Conservation (phyloP, 2,329 filamentous ascomycete species). For the Fonsecaea nubica region DNA sequence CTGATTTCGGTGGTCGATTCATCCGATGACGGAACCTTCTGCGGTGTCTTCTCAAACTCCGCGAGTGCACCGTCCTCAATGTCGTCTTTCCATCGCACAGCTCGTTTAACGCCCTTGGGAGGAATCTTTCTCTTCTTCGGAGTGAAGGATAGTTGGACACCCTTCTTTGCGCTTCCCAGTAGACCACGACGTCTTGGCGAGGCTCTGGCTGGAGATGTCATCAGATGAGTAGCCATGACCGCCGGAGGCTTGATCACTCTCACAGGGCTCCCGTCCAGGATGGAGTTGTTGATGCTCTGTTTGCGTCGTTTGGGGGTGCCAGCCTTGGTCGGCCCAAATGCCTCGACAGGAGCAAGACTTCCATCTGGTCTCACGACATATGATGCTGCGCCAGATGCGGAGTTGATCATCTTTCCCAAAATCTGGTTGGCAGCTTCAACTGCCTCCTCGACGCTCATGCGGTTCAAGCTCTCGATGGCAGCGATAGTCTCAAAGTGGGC, state of each 20-base stretch:
- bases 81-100: constrained; percentile 91
- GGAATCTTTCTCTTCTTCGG: constrained; percentile 78
- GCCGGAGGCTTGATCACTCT: constrained; percentile 51
- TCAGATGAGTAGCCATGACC: constrained; percentile 41
- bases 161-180: constrained; percentile 67
- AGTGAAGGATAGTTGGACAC: constrained; percentile 71
- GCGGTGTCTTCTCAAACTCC: constrained; percentile 90
- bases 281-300: constrained; percentile 42
- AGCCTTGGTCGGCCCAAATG: constrained; percentile 71
- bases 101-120: constrained; percentile 66
- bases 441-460: constrained; percentile 83
- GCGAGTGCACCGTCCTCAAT: constrained; percentile 83
- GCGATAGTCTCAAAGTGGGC: constrained; percentile 92
- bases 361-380: constrained; percentile 93
- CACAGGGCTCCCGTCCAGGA: constrained; percentile 55
- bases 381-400: constrained; percentile 74
- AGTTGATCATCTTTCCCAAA: constrained; percentile 77
- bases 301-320: constrained; percentile 79
- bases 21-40: constrained; percentile 59
- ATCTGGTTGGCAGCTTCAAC: constrained; percentile 78
- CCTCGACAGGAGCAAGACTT: constrained; percentile 59
- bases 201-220: constrained; percentile 71
- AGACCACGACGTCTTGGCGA: constrained; percentile 82
- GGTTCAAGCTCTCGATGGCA: constrained; percentile 79
- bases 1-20: constrained; percentile 62